Evolutionary conservation across 2,329 filamentous ascomycete species (phyloP), one percentile per base, ranked within the genome.

Genomic region (Phoma herbarum): DNA sequence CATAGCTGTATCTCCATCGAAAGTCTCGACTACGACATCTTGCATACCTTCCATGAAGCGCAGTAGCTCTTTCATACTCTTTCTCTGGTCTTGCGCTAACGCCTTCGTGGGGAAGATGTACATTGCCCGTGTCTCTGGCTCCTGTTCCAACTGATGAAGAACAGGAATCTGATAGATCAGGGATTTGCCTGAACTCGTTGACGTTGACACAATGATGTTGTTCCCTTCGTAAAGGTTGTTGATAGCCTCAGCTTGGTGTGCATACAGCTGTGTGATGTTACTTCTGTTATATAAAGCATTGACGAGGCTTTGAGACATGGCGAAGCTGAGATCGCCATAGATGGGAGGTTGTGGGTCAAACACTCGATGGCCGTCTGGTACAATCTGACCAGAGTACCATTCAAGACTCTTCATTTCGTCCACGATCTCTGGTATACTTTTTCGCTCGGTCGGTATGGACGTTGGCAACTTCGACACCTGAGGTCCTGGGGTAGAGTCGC

Each of bases 91-190:
- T 75, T 99, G 95, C 0, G 95, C 94, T 16, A 99, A 80, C 1
- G 95, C 95, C 78, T 99, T 99, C 0, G 95, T 99, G 0, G 95
- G 95, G 61, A 99, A 99, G 33, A 99, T 97, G 74, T 97, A 98
- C 88, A 99, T 92, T 2, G 95, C 95, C 67, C 95, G 84, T 9
- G 91, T 91, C 55, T 88, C 83, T 2, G 78, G 80, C 69, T 98
- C 90, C 51, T 86, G 82, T 75, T 99, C 94, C 2, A 99, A 80
- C 48, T 92, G 90, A 72, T 96, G 88, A 11, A 99, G 80, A 43
- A 99, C 92, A 0, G 95, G 95, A 16, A 99, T 85, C 71, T 99
- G 95, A 72, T 98, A 99, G 61, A 99, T 97, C n/a, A 99, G 81
- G 6, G 93, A 97, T 77, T 99, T 99, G 11, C 95, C 95, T 1